Evolutionary conservation across 257 asterid species (phyloP), one percentile per base, ranked within the genome.

Genomic region (Nyctanthes arbortristis): DNA sequence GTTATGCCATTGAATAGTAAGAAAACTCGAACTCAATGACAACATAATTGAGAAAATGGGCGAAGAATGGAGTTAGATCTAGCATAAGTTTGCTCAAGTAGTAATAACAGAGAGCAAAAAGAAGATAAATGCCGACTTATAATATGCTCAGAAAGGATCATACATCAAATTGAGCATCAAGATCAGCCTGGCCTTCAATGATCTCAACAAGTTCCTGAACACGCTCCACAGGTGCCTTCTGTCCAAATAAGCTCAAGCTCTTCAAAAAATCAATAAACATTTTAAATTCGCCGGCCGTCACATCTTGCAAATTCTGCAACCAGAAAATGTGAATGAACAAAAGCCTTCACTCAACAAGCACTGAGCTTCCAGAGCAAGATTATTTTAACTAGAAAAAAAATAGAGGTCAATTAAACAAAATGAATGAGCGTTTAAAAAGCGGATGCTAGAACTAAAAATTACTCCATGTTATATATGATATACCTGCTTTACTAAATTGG

Each of bases 161-260:
- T 85, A 93, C 97, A 61, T 93, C 81, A 63, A 90, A 90, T 71
- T 88, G 96, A 69, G 98, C 96, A 83, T 93, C 91, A 65, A 93
- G 83, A 78, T 93, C 98, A 73, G 98, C 97, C 85, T 93, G 98
- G 70, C 97, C 96, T 79, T 93, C 96, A 73, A 91, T 87, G 69
- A 93, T 89, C 82, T 88, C 98, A 82, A 93, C 97, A 76, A 93
- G 96, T 83, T 93, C 98, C 75, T 91, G 96, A 82, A 88, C 79
- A 62, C 89, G 89, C 84, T 90, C 97, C 34, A 75, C 79, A 13
- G 98, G 85, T 67, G 98, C 97, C 67, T 65, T 82, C 74, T 82
- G 84, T 64, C 98, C 97, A 62, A 93, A 93, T 71, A 93, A 84
- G 84, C 78, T 88, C 91, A 93, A 83, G 85, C 96, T 89, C 80